phyloP scores from a whole-genome alignment of 2,329 filamentous ascomycete species.

The Nannizziopsis arthrosporioides region DNA sequence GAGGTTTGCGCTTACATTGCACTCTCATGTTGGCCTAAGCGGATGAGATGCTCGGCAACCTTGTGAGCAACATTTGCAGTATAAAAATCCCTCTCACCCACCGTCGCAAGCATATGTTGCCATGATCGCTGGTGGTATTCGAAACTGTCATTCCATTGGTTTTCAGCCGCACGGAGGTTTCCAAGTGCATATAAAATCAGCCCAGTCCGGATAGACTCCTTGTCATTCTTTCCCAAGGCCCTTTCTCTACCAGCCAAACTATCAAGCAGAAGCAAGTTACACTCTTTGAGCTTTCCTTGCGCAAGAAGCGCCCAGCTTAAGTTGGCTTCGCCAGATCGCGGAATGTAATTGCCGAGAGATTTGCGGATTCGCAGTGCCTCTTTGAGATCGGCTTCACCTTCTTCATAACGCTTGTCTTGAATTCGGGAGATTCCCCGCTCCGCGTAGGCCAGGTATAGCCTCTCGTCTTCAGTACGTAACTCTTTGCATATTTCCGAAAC shows the following conservation, averaged over 20 bases:
- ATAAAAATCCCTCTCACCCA: constrained; percentile 21
- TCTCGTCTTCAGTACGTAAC: constrained; percentile 12
- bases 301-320: constrained; percentile 10
- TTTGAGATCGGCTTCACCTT: constrained; percentile 12
- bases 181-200: constrained; percentile 14
- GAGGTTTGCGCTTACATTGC: constrained; percentile 10
- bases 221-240: constrained; percentile 17
- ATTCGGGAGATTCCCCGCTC: constrained; percentile 12
- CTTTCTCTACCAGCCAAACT: constrained; percentile 18
- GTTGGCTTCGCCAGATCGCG: constrained; percentile 12
- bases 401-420: constrained; percentile 10
- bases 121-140: constrained; percentile 17
- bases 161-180: constrained; percentile 12
- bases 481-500: constrained; percentile 16
- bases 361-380: constrained; percentile 11
- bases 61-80: constrained; percentile 19
- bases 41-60: constrained; percentile 19
- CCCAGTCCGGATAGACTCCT: constrained; percentile 13
- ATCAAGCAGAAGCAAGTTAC: constrained; percentile 16
- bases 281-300: constrained; percentile 14
- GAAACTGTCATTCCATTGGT: constrained; percentile 16
- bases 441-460: constrained; percentile 16
- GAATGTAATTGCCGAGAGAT: constrained; percentile 12
- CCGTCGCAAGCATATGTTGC: constrained; percentile 17
- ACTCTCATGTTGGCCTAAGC: constrained; percentile 6